Percentiles rank a stretch among this genome's conserved stretches.
phyloP scores from a whole-genome alignment of 2,329 filamentous ascomycete genomes.

The Elsinoe necatrix region DNA sequence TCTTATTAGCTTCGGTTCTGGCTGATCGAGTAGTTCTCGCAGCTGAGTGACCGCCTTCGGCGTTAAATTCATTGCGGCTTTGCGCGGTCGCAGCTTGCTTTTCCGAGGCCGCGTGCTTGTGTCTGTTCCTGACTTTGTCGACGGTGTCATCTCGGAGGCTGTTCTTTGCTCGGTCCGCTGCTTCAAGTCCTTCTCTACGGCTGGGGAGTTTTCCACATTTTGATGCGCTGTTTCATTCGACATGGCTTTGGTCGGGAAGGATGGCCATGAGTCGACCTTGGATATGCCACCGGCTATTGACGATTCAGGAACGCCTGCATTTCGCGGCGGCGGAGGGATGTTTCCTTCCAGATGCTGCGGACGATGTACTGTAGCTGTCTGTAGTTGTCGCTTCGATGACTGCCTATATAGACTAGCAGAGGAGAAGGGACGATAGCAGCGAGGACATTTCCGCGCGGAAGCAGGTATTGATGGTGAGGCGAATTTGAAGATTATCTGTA shows the following conservation, averaged over 20 bases:
- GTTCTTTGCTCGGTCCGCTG: slow-evolving; percentile 27
- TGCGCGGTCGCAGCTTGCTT: slow-evolving; percentile 66
- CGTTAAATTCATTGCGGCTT: slow-evolving; percentile 84
- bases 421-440: slow-evolving; percentile 41
- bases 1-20: slow-evolving; percentile 84
- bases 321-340: slow-evolving; percentile 51
- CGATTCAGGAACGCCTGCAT: slow-evolving; percentile 50
- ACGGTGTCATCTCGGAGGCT: slow-evolving; percentile 20
- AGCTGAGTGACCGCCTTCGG: slow-evolving; percentile 72
- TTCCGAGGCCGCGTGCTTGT: slow-evolving; percentile 47
- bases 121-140: slow-evolving; percentile 29
- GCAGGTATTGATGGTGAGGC: slow-evolving; percentile 24
- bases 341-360: slow-evolving; percentile 50
- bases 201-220: slow-evolving; percentile 49
- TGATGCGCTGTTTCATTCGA: slow-evolving; percentile 23
- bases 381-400: slow-evolving; percentile 53
- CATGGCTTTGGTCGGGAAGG: slow-evolving; percentile 19
- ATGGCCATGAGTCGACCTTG: slow-evolving; percentile 40
- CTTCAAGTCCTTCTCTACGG: slow-evolving; percentile 54
- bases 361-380: slow-evolving; percentile 57
- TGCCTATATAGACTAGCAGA: slow-evolving; percentile 33
- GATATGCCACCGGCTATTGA: slow-evolving; percentile 50
- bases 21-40: slow-evolving; percentile 66
- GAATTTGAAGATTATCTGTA: slow-evolving; percentile 30
- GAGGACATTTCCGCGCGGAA: slow-evolving; percentile 31